phyloP scores from a whole-genome alignment of 1,284 basidiomycete genomes.

The Trichosporon sp. region DNA sequence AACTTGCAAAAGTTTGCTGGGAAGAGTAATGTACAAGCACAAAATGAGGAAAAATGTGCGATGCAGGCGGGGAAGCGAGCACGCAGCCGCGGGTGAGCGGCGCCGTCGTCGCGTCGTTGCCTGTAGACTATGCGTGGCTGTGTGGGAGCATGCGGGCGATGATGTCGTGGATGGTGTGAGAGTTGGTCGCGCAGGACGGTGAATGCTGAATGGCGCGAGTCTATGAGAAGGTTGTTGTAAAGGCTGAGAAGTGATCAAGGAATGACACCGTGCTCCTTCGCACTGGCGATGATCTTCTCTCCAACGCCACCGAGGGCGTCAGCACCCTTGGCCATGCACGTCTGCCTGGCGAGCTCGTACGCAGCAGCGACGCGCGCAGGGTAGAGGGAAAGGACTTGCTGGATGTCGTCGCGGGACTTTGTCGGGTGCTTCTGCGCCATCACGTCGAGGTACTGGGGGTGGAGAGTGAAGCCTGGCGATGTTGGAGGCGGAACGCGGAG shows the following conservation, averaged over 20 bases:
- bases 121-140: neutral
- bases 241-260: neutral
- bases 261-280: conserved; percentile 16
- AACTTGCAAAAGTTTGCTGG: conserved; percentile 12
- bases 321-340: conserved; percentile 10
- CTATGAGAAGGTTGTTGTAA: neutral
- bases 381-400: neutral
- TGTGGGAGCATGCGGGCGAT: neutral
- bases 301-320: conserved; percentile 2
- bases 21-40: conserved; percentile 9
- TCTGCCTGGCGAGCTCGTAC: conserved; percentile 13
- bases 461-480: neutral
- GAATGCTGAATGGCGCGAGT: conserved; percentile 1
- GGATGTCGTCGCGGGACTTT: conserved; percentile 1
- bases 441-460: conserved; percentile 16
- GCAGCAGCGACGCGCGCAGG: conserved; percentile 12
- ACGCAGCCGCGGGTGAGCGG: neutral
- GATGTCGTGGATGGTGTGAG: neutral
- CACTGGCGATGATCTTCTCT: conserved; percentile 11
- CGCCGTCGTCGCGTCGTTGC: neutral
- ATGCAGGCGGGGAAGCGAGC: conserved; percentile 1
- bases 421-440: conserved; percentile 17
- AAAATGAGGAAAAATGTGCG: neutral
- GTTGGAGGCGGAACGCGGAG: conserved; percentile 14
- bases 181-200: neutral